Evolutionary conservation across 1,139 yeast species (phyloP), one percentile per base, ranked within the genome.

Genomic region (Taphrina sp.): DNA sequence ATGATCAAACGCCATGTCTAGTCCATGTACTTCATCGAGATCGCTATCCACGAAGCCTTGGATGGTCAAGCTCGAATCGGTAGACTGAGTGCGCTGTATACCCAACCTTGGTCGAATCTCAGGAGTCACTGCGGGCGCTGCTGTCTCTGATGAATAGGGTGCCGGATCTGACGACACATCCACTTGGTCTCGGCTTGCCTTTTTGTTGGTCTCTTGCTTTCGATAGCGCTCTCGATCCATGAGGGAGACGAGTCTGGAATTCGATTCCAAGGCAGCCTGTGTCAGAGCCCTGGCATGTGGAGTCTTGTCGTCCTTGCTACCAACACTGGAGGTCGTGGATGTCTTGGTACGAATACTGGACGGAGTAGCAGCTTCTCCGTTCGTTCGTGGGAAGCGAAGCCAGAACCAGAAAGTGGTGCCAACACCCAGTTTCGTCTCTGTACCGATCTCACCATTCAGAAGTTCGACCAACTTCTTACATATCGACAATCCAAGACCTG

Each of bases 371-470:
- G 7, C 10, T 26, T 7, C 31, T 7, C 31, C 31, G 12, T 12
- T 26, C 7, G 47, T 38, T 20, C 29, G 24, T 8, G 47, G 29
- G 29, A 43, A 43, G 26, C 36, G 38, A 24, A 43, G 37, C 47
- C 47, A 43, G 38, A 80, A 76, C 63, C 69, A 71, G 60, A 80
- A 80, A 0, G 76, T 76, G 2, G 82, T 75, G 0, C 85, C 84
- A 31, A 69, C 66, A 2, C 79, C 79, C 61, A 77, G 80, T 8
- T 64, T 67, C 62, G 81, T 77, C 24, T 76, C 78, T 63, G 78
- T 78, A 1, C 76, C 71, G 33, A 80, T 70, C 4, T 69, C 69
- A 1, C 84, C 84, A 33, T 81, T 81, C 83, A 80, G 79, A 28
- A 79, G 65, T 57, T 79, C 82, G 0, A 47, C 36, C 10, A 57